Conservation (phyloP, 768 basidiomycete genomes). For the Fomitopsis serialis region DNA sequence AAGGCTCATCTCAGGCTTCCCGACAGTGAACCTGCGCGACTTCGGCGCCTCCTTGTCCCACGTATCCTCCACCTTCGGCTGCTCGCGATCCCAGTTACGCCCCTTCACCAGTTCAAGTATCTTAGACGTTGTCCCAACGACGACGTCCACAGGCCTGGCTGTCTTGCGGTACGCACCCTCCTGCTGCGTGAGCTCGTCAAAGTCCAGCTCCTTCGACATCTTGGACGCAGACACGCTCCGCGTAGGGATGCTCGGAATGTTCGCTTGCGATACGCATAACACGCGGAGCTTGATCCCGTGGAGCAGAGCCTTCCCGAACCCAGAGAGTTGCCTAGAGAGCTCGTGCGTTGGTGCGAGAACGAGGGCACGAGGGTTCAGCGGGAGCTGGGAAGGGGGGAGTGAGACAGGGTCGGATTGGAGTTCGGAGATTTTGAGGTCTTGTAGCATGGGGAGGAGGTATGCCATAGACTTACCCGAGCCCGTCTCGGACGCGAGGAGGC, state of each 20-base stretch:
- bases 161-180: slow-evolving; percentile 12
- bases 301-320: slow-evolving; percentile 67
- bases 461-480: slow-evolving; percentile 92
- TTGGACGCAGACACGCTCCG: slow-evolving; percentile 37
- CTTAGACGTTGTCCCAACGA: slow-evolving; percentile 64
- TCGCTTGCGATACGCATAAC: slow-evolving; percentile 61
- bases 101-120: slow-evolving; percentile 55
- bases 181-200: slow-evolving; percentile 19
- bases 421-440: slow-evolving; percentile 70
- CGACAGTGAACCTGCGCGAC: slow-evolving; percentile 33
- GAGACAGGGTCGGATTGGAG: slow-evolving; percentile 6
- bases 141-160: slow-evolving; percentile 40
- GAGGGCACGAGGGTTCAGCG: slow-evolving; percentile 67
- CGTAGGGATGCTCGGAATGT: slow-evolving; percentile 28
- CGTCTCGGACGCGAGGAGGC: slow-evolving; percentile 81
- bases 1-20: slow-evolving; percentile 54
- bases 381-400: slow-evolving; percentile 9
- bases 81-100: slow-evolving; percentile 43
- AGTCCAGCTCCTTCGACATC: slow-evolving; percentile 35
- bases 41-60: slow-evolving; percentile 23
- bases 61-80: slow-evolving; percentile 18
- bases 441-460: slow-evolving; percentile 80
- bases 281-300: slow-evolving; percentile 78
- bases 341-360: slow-evolving; percentile 89
- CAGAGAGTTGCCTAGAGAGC: slow-evolving; percentile 73